A percentile compares a stretch with the other conserved stretches of the same genome.
phyloP scores from a whole-genome alignment of 192 early-diverging fungal genomes.

The Coemansia sp. region DNA sequence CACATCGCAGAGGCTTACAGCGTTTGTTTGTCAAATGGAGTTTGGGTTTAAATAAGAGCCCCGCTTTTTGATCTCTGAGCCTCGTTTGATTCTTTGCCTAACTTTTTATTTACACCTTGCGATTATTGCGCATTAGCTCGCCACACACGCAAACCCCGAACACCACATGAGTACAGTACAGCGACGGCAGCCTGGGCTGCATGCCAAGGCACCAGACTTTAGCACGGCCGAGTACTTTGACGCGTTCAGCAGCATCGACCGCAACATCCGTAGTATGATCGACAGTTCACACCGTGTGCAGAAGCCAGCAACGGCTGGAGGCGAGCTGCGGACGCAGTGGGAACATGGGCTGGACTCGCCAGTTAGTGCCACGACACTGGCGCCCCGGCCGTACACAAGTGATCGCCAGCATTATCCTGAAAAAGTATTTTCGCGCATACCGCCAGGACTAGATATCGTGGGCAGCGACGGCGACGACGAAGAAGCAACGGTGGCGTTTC shows the following conservation, averaged over 20 bases:
- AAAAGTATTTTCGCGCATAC: constrained; percentile 2
- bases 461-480: constrained; percentile 25
- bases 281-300: not conserved
- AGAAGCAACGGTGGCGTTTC: constrained; percentile 38
- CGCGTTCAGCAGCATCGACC: constrained; percentile 37
- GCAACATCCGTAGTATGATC: constrained; percentile 36
- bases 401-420: not conserved
- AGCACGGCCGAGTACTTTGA: constrained; percentile 31
- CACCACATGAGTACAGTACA: not conserved
- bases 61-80: constrained; percentile 1
- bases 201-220: constrained; percentile 7
- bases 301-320: not conserved
- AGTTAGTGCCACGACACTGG: not conserved
- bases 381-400: not conserved
- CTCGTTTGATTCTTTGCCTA: constrained; percentile 2
- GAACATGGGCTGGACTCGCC: not conserved
- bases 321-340: not conserved
- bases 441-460: constrained; percentile 7
- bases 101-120: constrained; percentile 6
- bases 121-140: no score
- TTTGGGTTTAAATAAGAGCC: not conserved
- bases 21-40: no score
- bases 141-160: not conserved
- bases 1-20: no score
- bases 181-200: not conserved